Base-by-base conservation (phyloP, 306 rosid species). In the Astragalus membranaceus region DNA sequence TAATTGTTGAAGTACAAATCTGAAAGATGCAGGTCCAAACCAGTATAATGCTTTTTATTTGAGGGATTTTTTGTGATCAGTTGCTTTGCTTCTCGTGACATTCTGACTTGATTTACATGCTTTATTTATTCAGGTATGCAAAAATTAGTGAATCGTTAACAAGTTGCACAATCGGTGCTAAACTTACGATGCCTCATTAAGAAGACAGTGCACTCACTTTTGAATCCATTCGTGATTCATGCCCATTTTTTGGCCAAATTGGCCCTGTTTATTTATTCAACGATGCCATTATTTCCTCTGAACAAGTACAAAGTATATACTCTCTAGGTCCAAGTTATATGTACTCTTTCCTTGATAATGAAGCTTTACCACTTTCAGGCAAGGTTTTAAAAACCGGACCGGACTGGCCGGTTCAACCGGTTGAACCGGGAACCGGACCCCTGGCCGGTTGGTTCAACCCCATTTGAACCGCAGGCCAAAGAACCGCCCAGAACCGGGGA, bases 311-410 rank as follows among this genome's bases (percentile, higher is more conserved):
- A 77, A 87, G 95, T 59, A 94, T 94, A 72, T 85, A 83, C 78
- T 85, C 92, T 15, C 89, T 94, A n/a, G 98, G 98, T 79, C 98
- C 97, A 41, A 94, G 96, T 76, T 94, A 94, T 83, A 94, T 94
- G 97, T 94, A 90, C 80, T 87, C 95, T 3, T 90, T 94, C 82
- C 96, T 90, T 77, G 96, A 90, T 74, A 88, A 82, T 78, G 98
- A 94, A 80, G 87, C 91, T 26, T 80, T 88, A 55, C 83, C 90
- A 15, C 80, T 87, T 57, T n/a, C n/a, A n/a, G n/a, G n/a, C n/a
- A n/a, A n/a, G n/a, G n/a, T n/a, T n/a, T n/a, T n/a, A n/a, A n/a
- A n/a, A n/a, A n/a, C n/a, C n/a, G n/a, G n/a, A n/a, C n/a, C n/a
- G n/a, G n/a, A n/a, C n/a, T n/a, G n/a, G n/a, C n/a, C n/a, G n/a